Percentiles rank a stretch among this genome's conserved stretches.
phyloP scores from a whole-genome alignment of 805 yeast genomes.

The Tetrapisispora iriomotensis region DNA sequence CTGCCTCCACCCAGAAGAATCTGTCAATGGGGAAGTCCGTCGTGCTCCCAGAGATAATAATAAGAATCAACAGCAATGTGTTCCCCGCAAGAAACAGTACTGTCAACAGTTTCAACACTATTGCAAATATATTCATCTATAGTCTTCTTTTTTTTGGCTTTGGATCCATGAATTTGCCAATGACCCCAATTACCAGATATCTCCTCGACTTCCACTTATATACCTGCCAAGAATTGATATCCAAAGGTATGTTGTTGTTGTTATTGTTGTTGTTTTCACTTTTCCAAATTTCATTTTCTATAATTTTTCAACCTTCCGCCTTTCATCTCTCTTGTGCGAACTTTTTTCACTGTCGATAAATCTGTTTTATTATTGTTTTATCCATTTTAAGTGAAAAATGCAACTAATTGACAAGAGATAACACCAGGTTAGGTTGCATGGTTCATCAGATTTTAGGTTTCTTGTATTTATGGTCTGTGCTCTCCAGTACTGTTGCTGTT shows the following conservation, averaged over 20 bases:
- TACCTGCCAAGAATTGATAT: no score
- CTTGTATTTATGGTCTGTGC: not conserved
- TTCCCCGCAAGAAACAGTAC: conserved; percentile 31
- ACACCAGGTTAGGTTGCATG: no score
- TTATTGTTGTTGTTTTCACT: no score
- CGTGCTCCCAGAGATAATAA: conserved; percentile 56
- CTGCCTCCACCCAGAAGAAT: conserved; percentile 65
- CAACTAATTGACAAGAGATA: no score
- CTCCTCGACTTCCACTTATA: no score
- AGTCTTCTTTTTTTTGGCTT: not conserved
- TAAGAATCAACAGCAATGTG: conserved; percentile 43
- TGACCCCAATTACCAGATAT: not conserved
- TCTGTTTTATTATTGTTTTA: no score
- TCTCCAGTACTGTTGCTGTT: not conserved
- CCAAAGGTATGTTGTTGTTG: no score
- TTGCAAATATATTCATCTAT: not conserved
- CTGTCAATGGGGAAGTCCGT: conserved; percentile 48
- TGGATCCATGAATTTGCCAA: not conserved
- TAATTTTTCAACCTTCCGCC: no score
- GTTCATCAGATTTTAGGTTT: not conserved
- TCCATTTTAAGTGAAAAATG: no score
- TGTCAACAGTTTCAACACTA: conserved; percentile 12
- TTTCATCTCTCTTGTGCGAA: no score
- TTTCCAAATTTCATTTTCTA: no score
- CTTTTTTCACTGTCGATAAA: no score